phyloP scores from a whole-genome alignment of 2,329 filamentous ascomycete genomes.

The Xylariaceae sp. region DNA sequence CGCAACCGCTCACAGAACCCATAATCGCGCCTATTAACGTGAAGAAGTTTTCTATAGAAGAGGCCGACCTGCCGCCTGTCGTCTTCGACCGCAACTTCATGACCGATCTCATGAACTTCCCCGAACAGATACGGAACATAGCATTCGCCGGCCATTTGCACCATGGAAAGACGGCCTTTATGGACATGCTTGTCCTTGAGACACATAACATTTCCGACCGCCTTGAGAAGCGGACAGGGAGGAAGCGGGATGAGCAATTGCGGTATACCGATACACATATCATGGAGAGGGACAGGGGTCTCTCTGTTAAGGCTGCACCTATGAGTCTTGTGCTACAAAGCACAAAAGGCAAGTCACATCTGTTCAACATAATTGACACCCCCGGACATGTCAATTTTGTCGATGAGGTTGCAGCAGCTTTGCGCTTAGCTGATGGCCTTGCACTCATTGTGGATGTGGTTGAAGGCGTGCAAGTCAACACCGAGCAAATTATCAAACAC shows the following conservation, averaged over 20 bases:
- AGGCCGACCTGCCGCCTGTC: slow-evolving; percentile 86
- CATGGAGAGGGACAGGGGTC: slow-evolving; percentile 83
- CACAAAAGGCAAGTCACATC: slow-evolving; percentile 90
- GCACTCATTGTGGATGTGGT: slow-evolving; percentile 95
- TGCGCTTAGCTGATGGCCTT: slow-evolving; percentile 88
- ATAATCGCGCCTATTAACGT: slow-evolving; percentile 92
- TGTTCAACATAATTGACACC: slow-evolving; percentile 94
- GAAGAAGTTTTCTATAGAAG: slow-evolving; percentile 95
- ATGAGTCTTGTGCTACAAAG: slow-evolving; percentile 92
- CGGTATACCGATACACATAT: slow-evolving; percentile 93
- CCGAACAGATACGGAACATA: slow-evolving; percentile 91
- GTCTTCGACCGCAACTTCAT: slow-evolving; percentile 90
- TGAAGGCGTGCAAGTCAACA: slow-evolving; percentile 98
- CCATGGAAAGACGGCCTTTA: slow-evolving; percentile 96
- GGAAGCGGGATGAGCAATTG: slow-evolving; percentile 84
- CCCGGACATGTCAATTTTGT: slow-evolving; percentile 98
- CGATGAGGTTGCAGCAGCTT: slow-evolving; percentile 88
- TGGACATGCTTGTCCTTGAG: slow-evolving; percentile 97
- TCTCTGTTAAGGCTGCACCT: slow-evolving; percentile 91
- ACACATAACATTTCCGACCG: slow-evolving; percentile 86
- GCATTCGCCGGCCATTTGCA: slow-evolving; percentile 92
- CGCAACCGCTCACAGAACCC: slow-evolving; percentile 87
- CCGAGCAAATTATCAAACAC: slow-evolving; percentile 96
- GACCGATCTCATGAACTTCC: slow-evolving; percentile 95
- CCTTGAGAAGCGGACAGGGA: slow-evolving; percentile 80